Conservation (phyloP, 208 protist species). For the Balamuthia mandrillaris region DNA sequence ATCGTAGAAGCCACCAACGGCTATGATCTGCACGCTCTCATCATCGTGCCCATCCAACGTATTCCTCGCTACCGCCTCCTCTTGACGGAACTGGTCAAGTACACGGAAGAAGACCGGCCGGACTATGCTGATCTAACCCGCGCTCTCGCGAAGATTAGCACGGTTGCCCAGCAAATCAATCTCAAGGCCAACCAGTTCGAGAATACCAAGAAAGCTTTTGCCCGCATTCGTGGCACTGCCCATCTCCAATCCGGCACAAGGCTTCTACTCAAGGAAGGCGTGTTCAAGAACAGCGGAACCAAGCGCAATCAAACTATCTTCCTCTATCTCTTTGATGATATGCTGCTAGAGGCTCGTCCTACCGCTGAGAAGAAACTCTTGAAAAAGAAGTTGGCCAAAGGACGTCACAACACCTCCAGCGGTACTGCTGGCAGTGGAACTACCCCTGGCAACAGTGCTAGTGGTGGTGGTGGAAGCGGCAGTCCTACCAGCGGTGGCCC, state of each 20-base stretch:
- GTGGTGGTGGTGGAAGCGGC: too few relatives aligned
- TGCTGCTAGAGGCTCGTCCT: not conserved
- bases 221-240: not conserved
- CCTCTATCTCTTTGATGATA: slow-evolving; percentile 23
- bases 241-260: not conserved
- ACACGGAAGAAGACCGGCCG: not conserved
- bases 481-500: too few relatives aligned
- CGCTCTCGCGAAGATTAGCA: slow-evolving; percentile 36
- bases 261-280: not conserved
- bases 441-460: too few relatives aligned
- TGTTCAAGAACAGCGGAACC: slow-evolving; percentile 14
- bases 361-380: slow-evolving; percentile 3
- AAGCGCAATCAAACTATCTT: not conserved
- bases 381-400: not conserved
- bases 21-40: not conserved
- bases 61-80: slow-evolving; percentile 16
- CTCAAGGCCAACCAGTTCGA: not conserved
- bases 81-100: slow-evolving; percentile 19
- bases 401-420: not conserved
- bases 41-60: slow-evolving; percentile 31
- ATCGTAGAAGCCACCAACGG: slow-evolving; percentile 1
- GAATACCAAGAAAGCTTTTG: slow-evolving; percentile 1
- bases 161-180: slow-evolving; percentile 14
- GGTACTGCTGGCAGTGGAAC: not conserved
- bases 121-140: slow-evolving; percentile 11